A percentile compares a stretch with the other conserved stretches of the same genome.
phyloP scores from a whole-genome alignment of 1,284 basidiomycete genomes.

The Cutaneotrichosporon sp. region DNA sequence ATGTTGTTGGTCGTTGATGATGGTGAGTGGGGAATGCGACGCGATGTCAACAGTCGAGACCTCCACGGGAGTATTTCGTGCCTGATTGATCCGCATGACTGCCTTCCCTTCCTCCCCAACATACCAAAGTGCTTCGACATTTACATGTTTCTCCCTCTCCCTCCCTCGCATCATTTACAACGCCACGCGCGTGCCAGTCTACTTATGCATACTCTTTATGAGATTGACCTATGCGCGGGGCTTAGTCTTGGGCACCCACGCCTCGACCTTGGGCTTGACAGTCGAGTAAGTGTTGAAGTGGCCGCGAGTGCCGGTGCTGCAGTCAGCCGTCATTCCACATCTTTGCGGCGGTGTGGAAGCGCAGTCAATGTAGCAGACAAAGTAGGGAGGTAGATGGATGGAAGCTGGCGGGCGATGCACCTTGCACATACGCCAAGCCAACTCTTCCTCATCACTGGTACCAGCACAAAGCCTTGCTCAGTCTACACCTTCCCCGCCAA shows the following conservation, averaged over 20 bases:
- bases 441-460: no score
- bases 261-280: conserved; percentile 70
- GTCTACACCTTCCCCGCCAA: not conserved
- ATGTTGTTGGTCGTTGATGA: not conserved
- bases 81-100: not conserved
- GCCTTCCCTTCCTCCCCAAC: no score
- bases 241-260: conserved; percentile 76
- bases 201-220: conserved; percentile 12
- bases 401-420: not conserved
- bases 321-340: conserved; percentile 5
- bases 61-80: not conserved
- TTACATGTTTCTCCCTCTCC: not conserved
- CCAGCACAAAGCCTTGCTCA: not conserved
- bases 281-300: conserved; percentile 87
- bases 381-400: not conserved
- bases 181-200: conserved; percentile 1
- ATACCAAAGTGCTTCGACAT: not conserved
- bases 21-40: not conserved
- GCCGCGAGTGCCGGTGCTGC: conserved; percentile 75
- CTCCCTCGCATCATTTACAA: not conserved
- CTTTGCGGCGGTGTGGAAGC: not conserved
- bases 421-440: not conserved
- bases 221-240: conserved; percentile 51
- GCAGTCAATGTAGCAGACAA: not conserved
- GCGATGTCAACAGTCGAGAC: not conserved